phyloP scores from a whole-genome alignment of 116 monocot genomes.

The Zostera marina region DNA sequence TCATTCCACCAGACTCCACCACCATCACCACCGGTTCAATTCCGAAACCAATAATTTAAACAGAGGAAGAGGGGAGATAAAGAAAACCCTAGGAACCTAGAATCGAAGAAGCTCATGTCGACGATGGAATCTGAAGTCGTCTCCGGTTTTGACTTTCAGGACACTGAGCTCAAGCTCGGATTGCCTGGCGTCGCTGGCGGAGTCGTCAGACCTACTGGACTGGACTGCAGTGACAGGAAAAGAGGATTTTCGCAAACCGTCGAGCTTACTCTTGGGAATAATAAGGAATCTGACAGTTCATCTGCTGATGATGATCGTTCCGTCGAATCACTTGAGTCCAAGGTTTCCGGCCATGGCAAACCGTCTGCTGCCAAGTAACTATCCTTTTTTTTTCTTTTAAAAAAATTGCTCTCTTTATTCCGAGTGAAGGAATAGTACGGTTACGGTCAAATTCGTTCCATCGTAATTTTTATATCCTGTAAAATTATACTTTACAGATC shows the following conservation, averaged over 20 bases:
- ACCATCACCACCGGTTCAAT: neutral
- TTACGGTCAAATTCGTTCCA: too few relatives aligned
- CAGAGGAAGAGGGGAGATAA: neutral
- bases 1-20: too few relatives aligned
- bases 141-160: constrained; percentile 57
- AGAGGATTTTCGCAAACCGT: constrained; percentile 43
- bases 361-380: constrained; percentile 40
- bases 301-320: constrained; percentile 6
- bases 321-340: constrained; percentile 10
- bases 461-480: too few relatives aligned
- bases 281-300: neutral
- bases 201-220: neutral
- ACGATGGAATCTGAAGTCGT: constrained; percentile 14
- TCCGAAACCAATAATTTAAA: neutral
- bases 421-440: too few relatives aligned
- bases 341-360: constrained; percentile 22
- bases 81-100: neutral
- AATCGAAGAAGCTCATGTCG: constrained; percentile 15
- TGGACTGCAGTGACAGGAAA: constrained; percentile 25
- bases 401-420: too few relatives aligned
- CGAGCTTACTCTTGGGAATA: constrained; percentile 22
- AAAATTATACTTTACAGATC: too few relatives aligned
- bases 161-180: constrained; percentile 57
- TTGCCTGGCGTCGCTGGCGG: constrained; percentile 20
- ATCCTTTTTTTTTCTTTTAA: neutral